Conservation (phyloP, 2,329 filamentous ascomycete species). For the Cladosporium sphaerospermum region DNA sequence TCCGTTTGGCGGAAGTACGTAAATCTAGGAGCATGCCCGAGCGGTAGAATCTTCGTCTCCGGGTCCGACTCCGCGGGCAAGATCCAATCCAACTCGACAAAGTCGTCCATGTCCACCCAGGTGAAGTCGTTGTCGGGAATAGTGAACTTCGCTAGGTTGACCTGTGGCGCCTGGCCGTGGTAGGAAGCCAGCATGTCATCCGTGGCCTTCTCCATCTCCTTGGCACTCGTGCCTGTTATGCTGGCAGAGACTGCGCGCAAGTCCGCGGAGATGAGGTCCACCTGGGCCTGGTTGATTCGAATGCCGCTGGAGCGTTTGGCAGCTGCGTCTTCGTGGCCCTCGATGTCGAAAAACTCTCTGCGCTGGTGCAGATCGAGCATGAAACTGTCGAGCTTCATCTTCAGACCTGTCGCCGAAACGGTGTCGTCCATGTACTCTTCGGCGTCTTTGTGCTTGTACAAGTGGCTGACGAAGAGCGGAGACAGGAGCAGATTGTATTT, state of each 20-base stretch:
- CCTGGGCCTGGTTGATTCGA: conserved; percentile 89
- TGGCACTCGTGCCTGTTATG: conserved; percentile 71
- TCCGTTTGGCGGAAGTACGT: conserved; percentile 98
- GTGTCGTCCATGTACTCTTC: conserved; percentile 74
- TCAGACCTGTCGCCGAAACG: conserved; percentile 90
- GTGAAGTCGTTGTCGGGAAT: conserved; percentile 93
- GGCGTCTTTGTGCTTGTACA: conserved; percentile 96
- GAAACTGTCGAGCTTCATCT: conserved; percentile 91
- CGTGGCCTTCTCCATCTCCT: conserved; percentile 63
- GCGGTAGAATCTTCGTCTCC: conserved; percentile 85
- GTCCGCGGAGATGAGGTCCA: conserved; percentile 87
- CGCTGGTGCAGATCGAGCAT: conserved; percentile 95
- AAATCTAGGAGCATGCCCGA: conserved; percentile 88
- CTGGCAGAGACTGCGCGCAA: conserved; percentile 88
- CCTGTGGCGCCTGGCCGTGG: conserved; percentile 45
- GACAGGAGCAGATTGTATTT: conserved; percentile 94
- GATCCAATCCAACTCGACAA: conserved; percentile 96
- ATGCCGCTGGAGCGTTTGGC: conserved; percentile 82
- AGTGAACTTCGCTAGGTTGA: conserved; percentile 76
- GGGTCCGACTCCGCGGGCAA: conserved; percentile 83
- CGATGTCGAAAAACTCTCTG: conserved; percentile 81
- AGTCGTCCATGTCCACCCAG: conserved; percentile 99
- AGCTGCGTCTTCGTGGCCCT: conserved; percentile 59
- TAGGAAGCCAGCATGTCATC: conserved; percentile 56
- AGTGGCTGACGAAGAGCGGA: conserved; percentile 88